Evolutionary conservation across 192 early-diverging fungal genomes (phyloP).

Genomic region (Linnemannia hyalina): DNA sequence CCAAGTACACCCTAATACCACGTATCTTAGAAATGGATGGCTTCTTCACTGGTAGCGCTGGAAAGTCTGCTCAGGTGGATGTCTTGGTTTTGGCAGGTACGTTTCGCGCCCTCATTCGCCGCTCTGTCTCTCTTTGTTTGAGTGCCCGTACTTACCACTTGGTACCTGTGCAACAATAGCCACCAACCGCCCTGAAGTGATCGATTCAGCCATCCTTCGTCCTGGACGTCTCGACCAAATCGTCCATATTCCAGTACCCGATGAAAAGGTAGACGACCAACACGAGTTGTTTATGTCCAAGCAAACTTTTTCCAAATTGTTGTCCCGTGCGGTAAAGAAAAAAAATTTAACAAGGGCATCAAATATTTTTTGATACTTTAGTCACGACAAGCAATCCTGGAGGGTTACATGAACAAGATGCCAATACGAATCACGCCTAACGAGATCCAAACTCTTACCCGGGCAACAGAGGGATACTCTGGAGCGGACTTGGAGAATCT

Average conservation of each 20-base stretch:
- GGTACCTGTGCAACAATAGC: slow-evolving; percentile 59
- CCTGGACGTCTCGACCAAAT: slow-evolving; percentile 90
- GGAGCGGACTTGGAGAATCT: slow-evolving; percentile 87
- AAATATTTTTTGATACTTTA: slow-evolving; percentile 15
- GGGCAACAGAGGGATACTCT: slow-evolving; percentile 70
- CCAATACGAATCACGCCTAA: slow-evolving; percentile 62
- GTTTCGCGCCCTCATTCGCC: background rate
- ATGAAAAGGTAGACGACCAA: slow-evolving; percentile 56
- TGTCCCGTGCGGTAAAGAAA: background rate
- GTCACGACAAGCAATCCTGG: slow-evolving; percentile 71
- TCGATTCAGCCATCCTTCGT: slow-evolving; percentile 87
- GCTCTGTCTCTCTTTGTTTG: background rate
- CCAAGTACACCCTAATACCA: background rate
- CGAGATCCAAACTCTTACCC: slow-evolving; percentile 62
- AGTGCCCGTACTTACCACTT: background rate
- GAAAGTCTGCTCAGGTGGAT: slow-evolving; percentile 58
- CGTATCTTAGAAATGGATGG: slow-evolving; percentile 81
- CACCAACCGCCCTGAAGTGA: slow-evolving; percentile 77
- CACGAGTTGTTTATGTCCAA: background rate
- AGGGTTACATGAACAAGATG: slow-evolving; percentile 67
- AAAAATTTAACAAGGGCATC: background rate
- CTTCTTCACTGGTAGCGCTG: slow-evolving; percentile 61
- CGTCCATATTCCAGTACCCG: slow-evolving; percentile 73
- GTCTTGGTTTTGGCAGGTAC: slow-evolving; percentile 81
- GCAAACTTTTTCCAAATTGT: background rate